phyloP scores from a whole-genome alignment of 176 grass and related monocot species.

The Oryza longistaminata region DNA sequence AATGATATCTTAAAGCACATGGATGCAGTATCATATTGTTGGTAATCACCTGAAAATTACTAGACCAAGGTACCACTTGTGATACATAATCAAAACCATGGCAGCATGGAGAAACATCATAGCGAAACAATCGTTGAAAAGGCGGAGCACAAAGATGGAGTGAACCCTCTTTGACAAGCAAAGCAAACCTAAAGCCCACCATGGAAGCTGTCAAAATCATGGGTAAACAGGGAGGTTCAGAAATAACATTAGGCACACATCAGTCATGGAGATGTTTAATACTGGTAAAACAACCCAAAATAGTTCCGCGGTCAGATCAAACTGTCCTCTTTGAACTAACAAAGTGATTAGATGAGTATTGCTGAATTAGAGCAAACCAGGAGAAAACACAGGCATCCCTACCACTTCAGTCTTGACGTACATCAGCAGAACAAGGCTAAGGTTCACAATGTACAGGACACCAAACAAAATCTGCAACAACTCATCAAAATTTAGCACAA shows the following conservation, averaged over 20 bases:
- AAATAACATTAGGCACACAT: neutral
- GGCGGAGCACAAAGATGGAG: conserved; percentile 89
- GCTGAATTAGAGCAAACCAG: neutral
- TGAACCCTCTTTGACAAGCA: conserved; percentile 94
- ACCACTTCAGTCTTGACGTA: conserved; percentile 88
- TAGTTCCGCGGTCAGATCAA: neutral
- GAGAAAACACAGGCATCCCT: conserved; percentile 11
- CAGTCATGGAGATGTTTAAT: neutral
- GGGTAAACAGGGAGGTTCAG: conserved; percentile 31
- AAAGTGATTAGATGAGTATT: neutral
- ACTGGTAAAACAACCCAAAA: too few species aligned
- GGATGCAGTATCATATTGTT: conserved; percentile 21
- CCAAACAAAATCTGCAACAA: conserved; percentile 83
- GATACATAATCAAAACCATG: conserved; percentile 73
- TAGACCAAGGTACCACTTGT: conserved; percentile 86
- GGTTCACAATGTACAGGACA: conserved; percentile 75
- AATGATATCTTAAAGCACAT: conserved; percentile 14
- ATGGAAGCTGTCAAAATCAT: conserved; percentile 72
- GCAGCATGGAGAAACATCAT: conserved; percentile 89
- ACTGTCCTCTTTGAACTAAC: neutral
- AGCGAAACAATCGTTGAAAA: conserved; percentile 94
- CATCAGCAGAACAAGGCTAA: conserved; percentile 68
- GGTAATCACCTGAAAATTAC: conserved; percentile 80
- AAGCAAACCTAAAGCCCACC: conserved; percentile 92
- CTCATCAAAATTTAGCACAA: conserved; percentile 10